Evolutionary conservation across 768 basidiomycete species (phyloP).

Genomic region (Lanmaoa pseudosensibilis): DNA sequence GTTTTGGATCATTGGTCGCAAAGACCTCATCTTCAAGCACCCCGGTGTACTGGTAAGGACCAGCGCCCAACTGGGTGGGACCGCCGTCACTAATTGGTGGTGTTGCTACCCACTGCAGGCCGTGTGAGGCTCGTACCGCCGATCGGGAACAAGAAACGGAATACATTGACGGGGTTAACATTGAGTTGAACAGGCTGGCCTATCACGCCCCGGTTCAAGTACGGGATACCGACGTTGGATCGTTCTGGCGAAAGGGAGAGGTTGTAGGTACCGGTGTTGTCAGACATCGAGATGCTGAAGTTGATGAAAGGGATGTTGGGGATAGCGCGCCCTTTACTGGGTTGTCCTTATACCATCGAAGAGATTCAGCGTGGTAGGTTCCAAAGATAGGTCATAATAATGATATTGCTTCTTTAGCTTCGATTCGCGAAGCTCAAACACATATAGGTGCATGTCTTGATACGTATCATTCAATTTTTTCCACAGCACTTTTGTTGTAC

Average conservation of each 20-base stretch:
- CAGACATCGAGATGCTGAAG: not conserved
- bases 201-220: not conserved
- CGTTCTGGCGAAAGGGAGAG: not conserved
- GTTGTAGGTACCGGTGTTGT: not conserved
- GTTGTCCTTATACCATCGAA: not conserved
- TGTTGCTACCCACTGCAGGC: not conserved
- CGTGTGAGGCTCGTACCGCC: not conserved
- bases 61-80: not conserved
- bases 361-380: too few species aligned
- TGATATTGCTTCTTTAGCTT: too few species aligned
- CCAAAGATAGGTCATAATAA: too few species aligned
- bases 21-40: not conserved
- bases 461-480: too few species aligned
- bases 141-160: not conserved
- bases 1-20: not conserved
- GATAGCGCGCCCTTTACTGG: not conserved
- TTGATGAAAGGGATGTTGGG: not conserved
- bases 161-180: slow-evolving; percentile 4
- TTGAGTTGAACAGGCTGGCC: slow-evolving; percentile 1
- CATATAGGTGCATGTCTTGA: too few species aligned
- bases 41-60: not conserved
- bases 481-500: too few species aligned
- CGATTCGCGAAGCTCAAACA: too few species aligned
- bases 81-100: not conserved
- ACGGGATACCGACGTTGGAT: not conserved